Base-by-base conservation (phyloP, 768 basidiomycete species). In the Mycena haematopus region DNA sequence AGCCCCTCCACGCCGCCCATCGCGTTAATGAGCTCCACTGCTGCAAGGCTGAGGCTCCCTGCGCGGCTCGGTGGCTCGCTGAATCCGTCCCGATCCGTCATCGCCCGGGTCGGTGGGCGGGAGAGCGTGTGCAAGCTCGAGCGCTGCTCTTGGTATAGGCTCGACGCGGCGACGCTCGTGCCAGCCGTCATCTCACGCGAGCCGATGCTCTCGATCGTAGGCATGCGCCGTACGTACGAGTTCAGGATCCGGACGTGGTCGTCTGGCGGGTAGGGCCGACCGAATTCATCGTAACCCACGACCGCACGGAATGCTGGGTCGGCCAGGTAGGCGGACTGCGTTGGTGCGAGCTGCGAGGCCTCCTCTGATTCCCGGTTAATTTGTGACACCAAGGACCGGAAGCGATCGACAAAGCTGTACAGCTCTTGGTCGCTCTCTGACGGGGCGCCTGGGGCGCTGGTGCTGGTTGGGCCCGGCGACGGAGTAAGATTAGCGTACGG, bases 131-230 rank as follows among this genome's bases (percentile, higher is more conserved):
- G 56, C n/a, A 36, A 57, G 33, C 67, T 51, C 19, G 19, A n/a
- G 19, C 49, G 29, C 29, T 31, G 38, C 53, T 38, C 56, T 24
- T 40, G 57, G 22, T 62, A 62, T 29, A 55, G 1, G 13, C 40
- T 45, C 38, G 49, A 35, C 50, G 21, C 42, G 21, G 58, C 60
- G 22, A 56, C 47, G 38, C 60, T 29, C 59, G 67, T 65, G 58
- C 62, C 47, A 6, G 17, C 19, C 36, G n/a, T 73, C 65, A 78
- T 62, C 63, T 93, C 91, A 53, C 84, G 81, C 19, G 87, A 89
- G 42, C 89, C 90, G 72, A 92, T 80, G 45, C 85, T 87, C 72
- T 92, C 90, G 63, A 92, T 92, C 29, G 91, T 92, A 21, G 90
- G 87, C 91, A 15, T 36, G 36, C 91, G 88, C 54, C 83, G 80